Percentiles rank a stretch among this genome's conserved stretches.
phyloP scores from a whole-genome alignment of 208 protist species.

The Entamoeba moshkovskii region DNA sequence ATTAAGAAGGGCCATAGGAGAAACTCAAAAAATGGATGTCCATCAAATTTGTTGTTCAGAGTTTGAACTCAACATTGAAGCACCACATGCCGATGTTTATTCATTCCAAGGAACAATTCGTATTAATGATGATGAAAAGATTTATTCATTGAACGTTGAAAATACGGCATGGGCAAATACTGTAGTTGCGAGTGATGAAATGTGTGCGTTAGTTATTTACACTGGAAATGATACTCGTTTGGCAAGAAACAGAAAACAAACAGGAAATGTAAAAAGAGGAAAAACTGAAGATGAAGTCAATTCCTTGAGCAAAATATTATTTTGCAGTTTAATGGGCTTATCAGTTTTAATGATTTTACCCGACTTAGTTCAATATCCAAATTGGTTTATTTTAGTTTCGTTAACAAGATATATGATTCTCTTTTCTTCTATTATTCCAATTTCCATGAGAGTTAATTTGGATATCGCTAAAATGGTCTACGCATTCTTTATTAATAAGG shows the following conservation, averaged over 20 bases:
- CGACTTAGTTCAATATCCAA: not conserved
- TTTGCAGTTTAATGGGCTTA: slow-evolving; percentile 40
- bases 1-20: slow-evolving; percentile 40
- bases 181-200: slow-evolving; percentile 70
- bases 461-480: slow-evolving; percentile 90
- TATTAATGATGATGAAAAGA: not conserved
- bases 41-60: not conserved
- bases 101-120: slow-evolving; percentile 57
- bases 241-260: slow-evolving; percentile 73
- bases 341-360: slow-evolving; percentile 41
- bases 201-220: slow-evolving; percentile 59
- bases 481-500: slow-evolving; percentile 66
- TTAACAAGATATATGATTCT: slow-evolving; percentile 72
- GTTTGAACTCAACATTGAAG: not conserved
- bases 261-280: slow-evolving; percentile 51
- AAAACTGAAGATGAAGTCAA: slow-evolving; percentile 82
- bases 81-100: slow-evolving; percentile 73
- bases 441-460: slow-evolving; percentile 78
- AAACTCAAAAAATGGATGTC: slow-evolving; percentile 19
- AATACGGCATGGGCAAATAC: slow-evolving; percentile 86
- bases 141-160: slow-evolving; percentile 56
- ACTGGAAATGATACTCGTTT: slow-evolving; percentile 74
- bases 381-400: slow-evolving; percentile 36
- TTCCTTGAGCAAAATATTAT: slow-evolving; percentile 66
- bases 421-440: slow-evolving; percentile 88